Conservation (phyloP, 768 basidiomycete species). For the Lentinula raphanica region DNA sequence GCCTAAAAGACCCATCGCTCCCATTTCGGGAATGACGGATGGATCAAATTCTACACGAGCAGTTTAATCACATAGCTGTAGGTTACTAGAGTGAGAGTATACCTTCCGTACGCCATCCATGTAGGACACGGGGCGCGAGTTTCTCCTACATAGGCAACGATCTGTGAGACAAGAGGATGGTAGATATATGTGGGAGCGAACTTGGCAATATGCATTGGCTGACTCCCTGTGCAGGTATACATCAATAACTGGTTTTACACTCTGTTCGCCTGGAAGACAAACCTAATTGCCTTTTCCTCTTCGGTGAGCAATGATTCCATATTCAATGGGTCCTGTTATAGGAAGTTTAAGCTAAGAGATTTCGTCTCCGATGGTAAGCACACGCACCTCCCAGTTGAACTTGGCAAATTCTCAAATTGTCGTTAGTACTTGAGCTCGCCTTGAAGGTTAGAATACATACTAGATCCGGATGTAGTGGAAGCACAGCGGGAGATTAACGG, state of each 20-base stretch:
- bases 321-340: slow-evolving; percentile 76
- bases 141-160: slow-evolving; percentile 50
- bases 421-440: background rate
- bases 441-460: background rate
- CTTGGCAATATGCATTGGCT: slow-evolving; percentile 77
- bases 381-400: slow-evolving; percentile 40
- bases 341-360: too few relatives aligned
- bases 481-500: background rate
- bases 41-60: slow-evolving; percentile 61
- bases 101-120: slow-evolving; percentile 89
- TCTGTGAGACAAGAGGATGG: background rate
- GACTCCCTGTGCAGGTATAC: slow-evolving; percentile 55
- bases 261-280: slow-evolving; percentile 12
- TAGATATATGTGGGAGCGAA: slow-evolving; percentile 20
- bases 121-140: slow-evolving; percentile 80
- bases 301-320: slow-evolving; percentile 78
- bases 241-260: slow-evolving; percentile 4
- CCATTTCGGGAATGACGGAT: slow-evolving; percentile 84
- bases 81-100: slow-evolving; percentile 11
- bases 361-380: too few relatives aligned
- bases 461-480: slow-evolving; percentile 7
- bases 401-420: slow-evolving; percentile 32
- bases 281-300: slow-evolving; percentile 89
- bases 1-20: slow-evolving; percentile 82
- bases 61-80: background rate